Percentiles rank a stretch among this genome's conserved stretches.
phyloP scores from a whole-genome alignment of 2,329 filamentous ascomycete species.

The Aquanectria penicillioides region DNA sequence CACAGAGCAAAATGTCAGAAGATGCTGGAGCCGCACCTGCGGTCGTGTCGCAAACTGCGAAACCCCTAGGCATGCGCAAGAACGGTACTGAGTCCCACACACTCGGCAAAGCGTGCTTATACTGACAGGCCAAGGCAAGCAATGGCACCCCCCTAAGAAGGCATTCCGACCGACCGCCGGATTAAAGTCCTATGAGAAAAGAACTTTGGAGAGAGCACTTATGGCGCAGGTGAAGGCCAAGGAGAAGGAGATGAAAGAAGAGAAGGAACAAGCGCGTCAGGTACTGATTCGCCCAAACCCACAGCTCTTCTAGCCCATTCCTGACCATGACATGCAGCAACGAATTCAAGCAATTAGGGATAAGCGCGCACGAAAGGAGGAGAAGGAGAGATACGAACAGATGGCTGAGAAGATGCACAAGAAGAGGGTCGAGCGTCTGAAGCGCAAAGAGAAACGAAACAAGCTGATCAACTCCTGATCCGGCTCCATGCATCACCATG shows the following conservation, averaged over 20 bases:
- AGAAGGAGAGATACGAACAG: conserved; percentile 91
- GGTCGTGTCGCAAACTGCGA: conserved; percentile 48
- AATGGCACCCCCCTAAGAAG: conserved; percentile 87
- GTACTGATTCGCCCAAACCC: conserved; percentile 69
- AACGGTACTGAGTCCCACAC: conserved; percentile 69
- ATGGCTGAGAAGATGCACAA: conserved; percentile 98
- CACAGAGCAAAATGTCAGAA: conserved; percentile 56
- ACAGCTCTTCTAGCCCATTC: not conserved
- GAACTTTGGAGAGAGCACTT: conserved; percentile 74
- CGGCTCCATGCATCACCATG: not conserved
- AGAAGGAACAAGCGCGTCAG: conserved; percentile 90
- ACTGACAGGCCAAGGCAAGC: conserved; percentile 74
- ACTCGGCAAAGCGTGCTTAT: conserved; percentile 20
- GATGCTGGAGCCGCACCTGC: conserved; percentile 45
- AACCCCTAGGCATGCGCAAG: conserved; percentile 75
- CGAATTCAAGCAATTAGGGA: conserved; percentile 85
- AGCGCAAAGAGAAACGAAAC: conserved; percentile 96
- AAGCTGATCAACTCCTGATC: conserved; percentile 76
- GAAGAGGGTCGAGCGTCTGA: conserved; percentile 92
- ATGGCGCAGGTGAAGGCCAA: conserved; percentile 86
- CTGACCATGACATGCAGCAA: conserved; percentile 60
- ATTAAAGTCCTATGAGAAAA: conserved; percentile 81
- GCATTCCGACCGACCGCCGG: conserved; percentile 86
- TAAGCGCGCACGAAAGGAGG: conserved; percentile 87
- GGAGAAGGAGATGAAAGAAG: conserved; percentile 95